Base-by-base conservation (phyloP, 306 rosid genomes). In the Corylus americana region DNA sequence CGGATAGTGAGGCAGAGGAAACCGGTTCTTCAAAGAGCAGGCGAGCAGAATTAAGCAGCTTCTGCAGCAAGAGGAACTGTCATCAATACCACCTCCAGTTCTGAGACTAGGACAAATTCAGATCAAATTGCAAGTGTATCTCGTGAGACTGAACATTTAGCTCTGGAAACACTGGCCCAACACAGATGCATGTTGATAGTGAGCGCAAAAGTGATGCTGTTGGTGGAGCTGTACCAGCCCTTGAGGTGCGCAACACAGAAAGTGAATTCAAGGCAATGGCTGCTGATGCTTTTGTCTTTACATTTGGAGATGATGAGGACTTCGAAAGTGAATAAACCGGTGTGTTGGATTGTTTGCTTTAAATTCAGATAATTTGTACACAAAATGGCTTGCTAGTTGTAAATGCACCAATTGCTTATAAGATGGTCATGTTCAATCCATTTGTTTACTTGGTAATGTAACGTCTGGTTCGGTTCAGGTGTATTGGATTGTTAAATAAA, bases 1-100 rank as follows among this genome's bases (percentile, higher is more conserved):
- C 99, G 45, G 97, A 96, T 74, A 86, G 86, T 37, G 99, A 92
- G 86, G 84, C 83, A 20, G 97, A 91, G 66, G 91, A 95, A 80
- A 73, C 88, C 54, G 83, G 79, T 54, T 86, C 97, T 82, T 85
- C 97, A 58, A 89, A 82, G 88, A 80, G 88, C 88, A 90, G 67
- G 80, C 90, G 70, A 85, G 88, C 85, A 55, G 92, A 82, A n/a
- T n/a, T n/a, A n/a, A 73, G 79, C 82, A 67, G 75, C 77, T 76
- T 77, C 90, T 61, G 76, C 80, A 77, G 75, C 87, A 29, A 91
- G 82, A 47, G 85, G 74, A 80, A 80, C 82, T 18, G 89, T 53
- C 50, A 61, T 82, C 31, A 82, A 74, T 78, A 63, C 85, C 13
- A 47, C 86, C 77, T 55, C 86, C 72, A 89, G 74, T 63, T 82